Percentiles rank a stretch among this genome's conserved stretches.
phyloP scores from a whole-genome alignment of 108 stramenopile genomes.

The Pseudonitzschia multiseries region DNA sequence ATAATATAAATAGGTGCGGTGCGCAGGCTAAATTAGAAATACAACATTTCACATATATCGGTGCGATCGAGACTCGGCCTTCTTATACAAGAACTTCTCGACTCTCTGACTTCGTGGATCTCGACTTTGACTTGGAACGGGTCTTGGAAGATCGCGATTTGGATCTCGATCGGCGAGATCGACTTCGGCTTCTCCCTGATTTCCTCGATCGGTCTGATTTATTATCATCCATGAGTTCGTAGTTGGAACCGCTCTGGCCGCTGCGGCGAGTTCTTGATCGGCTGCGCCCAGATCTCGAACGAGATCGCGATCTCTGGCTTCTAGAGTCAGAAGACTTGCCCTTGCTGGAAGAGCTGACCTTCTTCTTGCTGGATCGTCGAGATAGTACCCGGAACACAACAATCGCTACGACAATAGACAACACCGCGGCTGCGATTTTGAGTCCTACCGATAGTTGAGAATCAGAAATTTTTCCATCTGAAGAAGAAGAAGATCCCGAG shows the following conservation, averaged over 20 bases:
- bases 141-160: slow-evolving; percentile 4
- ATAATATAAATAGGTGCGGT: neutral
- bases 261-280: slow-evolving; percentile 23
- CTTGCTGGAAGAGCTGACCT: slow-evolving; percentile 42
- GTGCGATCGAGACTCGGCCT: neutral
- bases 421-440: slow-evolving; percentile 45
- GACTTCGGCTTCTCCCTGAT: slow-evolving; percentile 47
- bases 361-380: slow-evolving; percentile 50
- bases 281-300: slow-evolving; percentile 39
- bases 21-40: neutral
- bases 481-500: neutral
- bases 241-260: slow-evolving; percentile 28
- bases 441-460: slow-evolving; percentile 11
- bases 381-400: slow-evolving; percentile 53
- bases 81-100: slow-evolving; percentile 19
- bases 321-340: slow-evolving; percentile 5
- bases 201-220: slow-evolving; percentile 39
- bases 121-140: slow-evolving; percentile 15
- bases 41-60: neutral
- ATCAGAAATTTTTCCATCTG: neutral
- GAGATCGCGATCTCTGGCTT: slow-evolving; percentile 7
- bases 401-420: slow-evolving; percentile 45
- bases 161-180: slow-evolving; percentile 48
- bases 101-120: neutral
- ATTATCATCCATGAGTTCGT: slow-evolving; percentile 70